Evolutionary conservation across 2,329 filamentous ascomycete species (phyloP), one percentile per base, ranked within the genome.

Genomic region (Penicillium aurantiogriseum): DNA sequence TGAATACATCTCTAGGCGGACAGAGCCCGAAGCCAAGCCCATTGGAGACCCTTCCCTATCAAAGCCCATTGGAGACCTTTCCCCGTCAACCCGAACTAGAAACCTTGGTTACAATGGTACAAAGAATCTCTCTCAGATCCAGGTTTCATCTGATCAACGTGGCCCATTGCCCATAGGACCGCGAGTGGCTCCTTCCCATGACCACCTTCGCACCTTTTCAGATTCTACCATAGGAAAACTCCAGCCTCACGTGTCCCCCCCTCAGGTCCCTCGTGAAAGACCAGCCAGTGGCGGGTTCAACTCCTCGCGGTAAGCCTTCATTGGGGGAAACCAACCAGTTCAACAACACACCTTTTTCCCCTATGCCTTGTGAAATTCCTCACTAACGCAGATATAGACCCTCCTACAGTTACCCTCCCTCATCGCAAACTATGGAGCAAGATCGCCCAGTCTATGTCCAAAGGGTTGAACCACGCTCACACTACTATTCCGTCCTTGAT

Each of bases 391-490:
- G 50, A 29, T 48, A 19, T 52, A 67, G 64, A 15, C 13, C 46
- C 9, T 35, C 40, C 23, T 44, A 60, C 58, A 38, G 60, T 33
- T 57, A 71, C 47, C 66, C 59, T 33, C 60, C 62, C 9, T 52
- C 44, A 10, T 62, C 59, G 13, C 58, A 59, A 25, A 56, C 59
- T 47, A 54, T 55, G n/a, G 65, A 69, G 51, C 66, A 64, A 33
- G 63, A 57, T 29, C 59, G 61, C 44, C 64, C 68, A 27, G 58
- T 65, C 23, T 67, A 70, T 39, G 60, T 66, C 23, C 63, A 65
- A 54, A 56, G 63, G 36, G 59, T 63, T 21, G 65, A 69, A 45
- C 64, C 58, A 15, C 57, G 62, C 36, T 60, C 60, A 19, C 54
- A 58, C 2, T 59, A 55, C 21, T 58, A 65, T 56, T 31, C 63